Conservation (phyloP, 139 green algal species). For the Volvox reticuliferus region DNA sequence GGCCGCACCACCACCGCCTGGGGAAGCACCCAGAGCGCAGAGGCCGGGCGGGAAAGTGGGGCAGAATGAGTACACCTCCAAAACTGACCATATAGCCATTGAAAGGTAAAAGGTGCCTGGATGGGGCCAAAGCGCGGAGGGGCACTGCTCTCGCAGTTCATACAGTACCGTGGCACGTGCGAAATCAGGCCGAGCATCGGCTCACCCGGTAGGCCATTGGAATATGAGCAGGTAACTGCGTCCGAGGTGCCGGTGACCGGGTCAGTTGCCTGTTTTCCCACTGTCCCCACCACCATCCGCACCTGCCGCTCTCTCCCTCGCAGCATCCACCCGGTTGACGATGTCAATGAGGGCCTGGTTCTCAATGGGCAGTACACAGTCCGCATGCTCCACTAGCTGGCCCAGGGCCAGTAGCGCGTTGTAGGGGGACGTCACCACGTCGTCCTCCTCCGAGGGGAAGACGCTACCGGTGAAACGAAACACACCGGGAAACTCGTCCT, state of each 20-base stretch:
- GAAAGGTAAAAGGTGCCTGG: too few relatives aligned
- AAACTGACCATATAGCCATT: too few relatives aligned
- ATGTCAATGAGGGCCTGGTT: constrained; percentile 91
- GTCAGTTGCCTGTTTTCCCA: too few relatives aligned
- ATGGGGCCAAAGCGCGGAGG: too few relatives aligned
- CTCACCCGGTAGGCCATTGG: too few relatives aligned
- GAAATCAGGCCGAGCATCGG: too few relatives aligned
- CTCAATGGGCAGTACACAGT: constrained; percentile 87
- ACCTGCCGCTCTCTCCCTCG: not conserved
- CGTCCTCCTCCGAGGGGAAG: constrained; percentile 85
- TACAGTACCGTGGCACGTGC: too few relatives aligned
- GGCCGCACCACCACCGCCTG: not conserved
- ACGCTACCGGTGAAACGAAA: constrained; percentile 80
- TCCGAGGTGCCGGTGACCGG: too few relatives aligned
- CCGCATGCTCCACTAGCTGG: constrained; percentile 79
- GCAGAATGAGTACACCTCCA: too few relatives aligned
- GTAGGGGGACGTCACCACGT: constrained; percentile 91
- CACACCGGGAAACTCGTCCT: constrained; percentile 84
- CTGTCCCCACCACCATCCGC: too few relatives aligned
- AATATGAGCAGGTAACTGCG: too few relatives aligned
- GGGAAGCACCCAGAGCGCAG: not conserved
- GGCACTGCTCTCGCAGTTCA: too few relatives aligned
- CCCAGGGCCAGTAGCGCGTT: constrained; percentile 81
- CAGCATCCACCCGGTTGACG: constrained; percentile 49
- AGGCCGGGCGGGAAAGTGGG: not conserved